A percentile compares a stretch with the other conserved stretches of the same genome.
Conservation (phyloP, 2,329 filamentous ascomycete species). For the Proliferodiscus dingleyae region DNA sequence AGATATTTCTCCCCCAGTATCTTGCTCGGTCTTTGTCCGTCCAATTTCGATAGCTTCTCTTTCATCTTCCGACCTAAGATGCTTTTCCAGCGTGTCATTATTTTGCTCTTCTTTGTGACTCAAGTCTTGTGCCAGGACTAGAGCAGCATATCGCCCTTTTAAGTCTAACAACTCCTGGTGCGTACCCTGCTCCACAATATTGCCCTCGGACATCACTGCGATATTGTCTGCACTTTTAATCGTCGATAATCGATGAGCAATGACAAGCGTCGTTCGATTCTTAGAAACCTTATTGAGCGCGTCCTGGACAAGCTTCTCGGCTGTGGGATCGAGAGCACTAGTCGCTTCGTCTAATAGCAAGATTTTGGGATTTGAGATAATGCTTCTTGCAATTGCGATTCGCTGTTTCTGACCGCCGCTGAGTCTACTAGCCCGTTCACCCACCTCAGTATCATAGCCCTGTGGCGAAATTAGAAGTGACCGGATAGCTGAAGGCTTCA, state of each 20-base stretch:
- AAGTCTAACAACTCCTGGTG: constrained; percentile 44
- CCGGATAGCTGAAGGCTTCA: neutral
- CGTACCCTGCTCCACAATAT: constrained; percentile 15
- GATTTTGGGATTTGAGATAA: constrained; percentile 45
- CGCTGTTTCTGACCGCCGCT: constrained; percentile 52
- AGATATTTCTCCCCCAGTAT: no score
- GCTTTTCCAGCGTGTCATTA: neutral
- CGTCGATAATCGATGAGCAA: constrained; percentile 71
- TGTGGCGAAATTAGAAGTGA: constrained; percentile 21
- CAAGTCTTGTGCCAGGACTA: constrained; percentile 9
- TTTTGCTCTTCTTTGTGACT: neutral
- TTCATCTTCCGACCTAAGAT: neutral
- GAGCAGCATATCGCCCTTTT: constrained; percentile 8
- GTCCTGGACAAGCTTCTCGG: constrained; percentile 71
- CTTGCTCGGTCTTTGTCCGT: no score
- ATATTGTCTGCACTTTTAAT: constrained; percentile 64
- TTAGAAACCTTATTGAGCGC: constrained; percentile 43
- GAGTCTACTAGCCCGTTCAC: constrained; percentile 40
- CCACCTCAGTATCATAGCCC: constrained; percentile 42
- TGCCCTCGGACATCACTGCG: constrained; percentile 16
- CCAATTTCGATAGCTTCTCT: no score
- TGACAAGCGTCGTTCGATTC: constrained; percentile 59
- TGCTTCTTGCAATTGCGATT: constrained; percentile 47
- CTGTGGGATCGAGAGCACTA: constrained; percentile 68
- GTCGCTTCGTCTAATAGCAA: constrained; percentile 75